Base-by-base conservation (phyloP, 2,329 filamentous ascomycete genomes). In the Diaporthe vexans region DNA sequence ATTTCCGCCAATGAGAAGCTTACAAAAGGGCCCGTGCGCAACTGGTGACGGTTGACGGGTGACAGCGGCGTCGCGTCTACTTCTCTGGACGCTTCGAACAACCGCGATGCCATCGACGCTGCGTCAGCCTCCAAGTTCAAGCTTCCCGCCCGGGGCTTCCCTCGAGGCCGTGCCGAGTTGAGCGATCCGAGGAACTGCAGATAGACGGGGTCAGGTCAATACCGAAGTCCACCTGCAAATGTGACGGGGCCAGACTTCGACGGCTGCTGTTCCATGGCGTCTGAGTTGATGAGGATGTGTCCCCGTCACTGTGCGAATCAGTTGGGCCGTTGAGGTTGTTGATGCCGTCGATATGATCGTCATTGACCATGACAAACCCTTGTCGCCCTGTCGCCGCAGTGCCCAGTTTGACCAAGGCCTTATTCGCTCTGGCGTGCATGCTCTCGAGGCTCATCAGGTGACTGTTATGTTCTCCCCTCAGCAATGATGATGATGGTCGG, bases 1-100 rank as follows among this genome's bases (percentile, higher is more conserved):
- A 71, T 37, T 52, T 52, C 69, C 69, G n/a, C 58, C 69, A 71
- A 71, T 71, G n/a, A 71, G 43, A 13, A 37, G 43, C 2, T 4
- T n/a, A 2, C 8, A 6, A 1, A 4, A 21, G 3, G 21, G 46
- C 21, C 21, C 21, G 21, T 11, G 21, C 46, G 4, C 46, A 10
- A 48, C 21, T 51, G 21, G 46, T 10, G 46, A n/a, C 19, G n/a
- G n/a, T n/a, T n/a, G n/a, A n/a, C n/a, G n/a, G 21, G 46, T 10
- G 46, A n/a, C 19, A 19, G 15, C 43, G 2, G 3, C 17, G 46
- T n/a, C 10, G 33, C 10, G 21, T 33, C 21, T 35, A 3, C 26
- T 21, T 33, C 54, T 33, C 29, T 21, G 6, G 6, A 57, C 4
- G 8, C 46, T 35, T 35, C 13, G 8, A 21, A 35, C 54, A 10